phyloP scores from a whole-genome alignment of 2,329 filamentous ascomycete genomes.

The Pseudogymnoascus sp. region DNA sequence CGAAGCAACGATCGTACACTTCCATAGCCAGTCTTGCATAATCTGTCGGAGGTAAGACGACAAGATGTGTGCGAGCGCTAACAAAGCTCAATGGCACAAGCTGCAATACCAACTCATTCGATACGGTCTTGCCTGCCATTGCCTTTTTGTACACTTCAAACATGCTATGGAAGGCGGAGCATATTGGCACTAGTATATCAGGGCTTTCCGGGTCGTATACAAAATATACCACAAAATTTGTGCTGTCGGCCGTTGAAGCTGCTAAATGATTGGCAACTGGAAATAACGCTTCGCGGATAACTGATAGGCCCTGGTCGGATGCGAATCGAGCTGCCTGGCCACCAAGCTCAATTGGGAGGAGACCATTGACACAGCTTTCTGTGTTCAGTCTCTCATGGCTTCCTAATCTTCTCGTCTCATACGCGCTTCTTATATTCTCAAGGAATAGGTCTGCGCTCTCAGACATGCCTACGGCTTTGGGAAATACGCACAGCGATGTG shows the following conservation, averaged over 20 bases:
- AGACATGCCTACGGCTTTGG: conserved; percentile 53
- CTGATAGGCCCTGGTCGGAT: background rate
- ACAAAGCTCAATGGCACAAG: conserved; percentile 63
- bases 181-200: conserved; percentile 59
- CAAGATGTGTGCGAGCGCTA: conserved; percentile 52
- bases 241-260: conserved; percentile 28
- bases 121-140: conserved; percentile 38
- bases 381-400: conserved; percentile 42
- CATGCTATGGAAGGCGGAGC: conserved; percentile 64
- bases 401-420: conserved; percentile 67
- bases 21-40: conserved; percentile 61
- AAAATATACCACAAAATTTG: conserved; percentile 69
- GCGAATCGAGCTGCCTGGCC: conserved; percentile 29
- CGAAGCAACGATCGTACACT: conserved; percentile 66
- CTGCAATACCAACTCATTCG: conserved; percentile 68
- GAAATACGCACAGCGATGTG: conserved; percentile 61
- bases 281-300: conserved; percentile 22
- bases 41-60: conserved; percentile 52
- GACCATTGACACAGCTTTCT: conserved; percentile 30
- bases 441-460: conserved; percentile 57
- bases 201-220: conserved; percentile 59
- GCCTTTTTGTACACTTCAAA: conserved; percentile 54
- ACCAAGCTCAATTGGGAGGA: conserved; percentile 25
- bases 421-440: conserved; percentile 58
- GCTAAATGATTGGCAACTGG: conserved; percentile 26